Evolutionary conservation across 2,329 filamentous ascomycete species (phyloP).

Genomic region (Pyricularia pennisetigena): DNA sequence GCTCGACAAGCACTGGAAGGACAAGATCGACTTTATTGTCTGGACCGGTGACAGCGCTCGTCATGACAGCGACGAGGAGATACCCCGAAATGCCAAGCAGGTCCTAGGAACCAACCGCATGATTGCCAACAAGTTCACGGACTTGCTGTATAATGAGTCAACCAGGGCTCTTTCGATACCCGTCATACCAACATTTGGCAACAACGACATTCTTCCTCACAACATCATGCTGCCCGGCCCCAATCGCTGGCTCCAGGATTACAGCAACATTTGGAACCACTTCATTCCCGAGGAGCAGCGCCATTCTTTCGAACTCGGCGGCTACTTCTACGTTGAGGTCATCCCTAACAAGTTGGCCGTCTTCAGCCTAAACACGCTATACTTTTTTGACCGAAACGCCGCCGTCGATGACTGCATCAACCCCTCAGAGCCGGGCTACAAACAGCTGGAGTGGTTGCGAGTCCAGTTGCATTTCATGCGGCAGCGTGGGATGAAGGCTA

Average conservation of each 20-base stretch:
- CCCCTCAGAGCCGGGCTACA: conserved; percentile 76
- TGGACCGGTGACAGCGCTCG: conserved; percentile 89
- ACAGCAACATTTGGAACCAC: conserved; percentile 66
- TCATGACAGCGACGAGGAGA: conserved; percentile 76
- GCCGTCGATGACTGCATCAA: conserved; percentile 83
- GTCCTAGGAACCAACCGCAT: conserved; percentile 70
- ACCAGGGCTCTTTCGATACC: conserved; percentile 59
- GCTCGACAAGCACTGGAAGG: conserved; percentile 69
- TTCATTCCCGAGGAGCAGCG: conserved; percentile 91
- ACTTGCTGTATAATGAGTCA: conserved; percentile 54
- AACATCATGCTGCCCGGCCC: conserved; percentile 84
- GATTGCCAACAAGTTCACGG: conserved; percentile 65
- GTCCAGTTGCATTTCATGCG: conserved; percentile 80
- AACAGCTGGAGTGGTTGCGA: conserved; percentile 93
- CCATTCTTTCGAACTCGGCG: conserved; percentile 83
- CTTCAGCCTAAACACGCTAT: conserved; percentile 92
- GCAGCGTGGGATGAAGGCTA: conserved; percentile 81
- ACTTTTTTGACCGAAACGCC: conserved; percentile 88
- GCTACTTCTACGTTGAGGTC: conserved; percentile 92
- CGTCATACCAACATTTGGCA: conserved; percentile 83
- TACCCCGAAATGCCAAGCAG: conserved; percentile 65
- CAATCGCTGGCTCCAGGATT: conserved; percentile 74
- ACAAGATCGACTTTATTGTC: conserved; percentile 77
- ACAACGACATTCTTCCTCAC: conserved; percentile 96
- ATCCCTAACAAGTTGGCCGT: conserved; percentile 78